Evolutionary conservation across 371 early-diverging fungal species (phyloP), one percentile per base, ranked within the genome.

Genomic region (Mucor ambiguus): DNA sequence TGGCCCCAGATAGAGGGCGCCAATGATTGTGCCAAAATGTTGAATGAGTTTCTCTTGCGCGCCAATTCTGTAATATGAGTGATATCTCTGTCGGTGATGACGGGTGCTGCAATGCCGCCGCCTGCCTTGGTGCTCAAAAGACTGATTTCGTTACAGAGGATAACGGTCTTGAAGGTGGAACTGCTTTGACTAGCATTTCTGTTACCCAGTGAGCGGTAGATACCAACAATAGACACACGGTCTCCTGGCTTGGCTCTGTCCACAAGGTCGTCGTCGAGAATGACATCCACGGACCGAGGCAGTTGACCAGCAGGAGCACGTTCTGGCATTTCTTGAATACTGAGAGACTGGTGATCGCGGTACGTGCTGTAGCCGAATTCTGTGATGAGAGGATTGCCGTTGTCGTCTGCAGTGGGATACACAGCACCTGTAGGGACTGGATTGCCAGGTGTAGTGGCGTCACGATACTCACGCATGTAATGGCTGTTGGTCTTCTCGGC

Each of bases 241-340:
- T 99, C 99, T 43, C 99, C 99, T 4, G 99, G 99, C 78, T 99
- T 99, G 26, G 95, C 92, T 22, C 74, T 77, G 76, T 99, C 99
- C 0, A 98, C 99, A 48, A 99, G 81, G 83, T 99, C 99, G 74
- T 96, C 96, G 67, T 98, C 95, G 60, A 99, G 77, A 48, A 99
- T 87, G n/a, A 99, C 88, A 79, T 99, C 98, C 22, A 99, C 86
- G 18, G 97, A 95, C 11, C 99, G 91, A 43, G 99, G 99, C 61
- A 99, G 81, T 73, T 96, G 96, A 28, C 99, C 99, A 18, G 99
- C 92, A 20, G 98, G 99, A 3, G 99, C 93, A 41, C 97, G 91
- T 80, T 99, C 99, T 0, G 99, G 99, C 99, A 99, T 99, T 85
- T 99, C 99, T 83, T 99, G 99, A 46, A 99, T 85, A 61, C 89